A percentile compares a stretch with the other conserved stretches of the same genome.
Conservation (phyloP, 345 rosid genomes). For the Populus simonii region DNA sequence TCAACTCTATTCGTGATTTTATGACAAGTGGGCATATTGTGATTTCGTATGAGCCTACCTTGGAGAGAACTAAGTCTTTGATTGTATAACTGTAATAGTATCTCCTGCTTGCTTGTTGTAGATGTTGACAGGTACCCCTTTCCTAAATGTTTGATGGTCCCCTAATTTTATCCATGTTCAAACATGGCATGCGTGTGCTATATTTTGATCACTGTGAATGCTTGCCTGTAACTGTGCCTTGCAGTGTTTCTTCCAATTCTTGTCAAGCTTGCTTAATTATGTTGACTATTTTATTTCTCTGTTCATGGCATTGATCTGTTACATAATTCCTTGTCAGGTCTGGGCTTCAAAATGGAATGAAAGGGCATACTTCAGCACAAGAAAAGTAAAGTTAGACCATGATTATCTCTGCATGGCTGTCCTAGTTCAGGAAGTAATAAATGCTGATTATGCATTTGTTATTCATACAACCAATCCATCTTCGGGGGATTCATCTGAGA, state of each 20-base stretch:
- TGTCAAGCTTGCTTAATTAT: background rate
- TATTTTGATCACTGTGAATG: background rate
- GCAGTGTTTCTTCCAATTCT: background rate
- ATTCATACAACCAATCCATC: conserved; percentile 98
- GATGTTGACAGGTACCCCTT: background rate
- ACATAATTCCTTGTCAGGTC: conserved; percentile 46
- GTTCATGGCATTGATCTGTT: conserved; percentile 8
- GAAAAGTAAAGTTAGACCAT: conserved; percentile 82
- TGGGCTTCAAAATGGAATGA: conserved; percentile 99
- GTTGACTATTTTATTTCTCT: background rate
- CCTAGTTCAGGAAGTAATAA: conserved; percentile 91
- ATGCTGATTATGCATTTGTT: conserved; percentile 95
- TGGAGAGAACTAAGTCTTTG: background rate
- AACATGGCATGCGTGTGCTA: background rate
- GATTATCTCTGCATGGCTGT: conserved; percentile 98
- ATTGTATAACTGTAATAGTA: background rate
- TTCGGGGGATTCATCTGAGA: conserved; percentile 85
- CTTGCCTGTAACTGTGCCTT: background rate
- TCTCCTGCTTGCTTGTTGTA: background rate
- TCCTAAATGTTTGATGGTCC: background rate
- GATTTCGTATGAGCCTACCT: background rate
- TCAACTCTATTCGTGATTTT: background rate
- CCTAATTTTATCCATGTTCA: background rate
- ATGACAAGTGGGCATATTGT: background rate
- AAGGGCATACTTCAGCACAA: conserved; percentile 96